These are phyloP conservation scores for Candida golubevii DNA, from an alignment of 805 yeast genomes.

Conservation along the genomic window DNA sequence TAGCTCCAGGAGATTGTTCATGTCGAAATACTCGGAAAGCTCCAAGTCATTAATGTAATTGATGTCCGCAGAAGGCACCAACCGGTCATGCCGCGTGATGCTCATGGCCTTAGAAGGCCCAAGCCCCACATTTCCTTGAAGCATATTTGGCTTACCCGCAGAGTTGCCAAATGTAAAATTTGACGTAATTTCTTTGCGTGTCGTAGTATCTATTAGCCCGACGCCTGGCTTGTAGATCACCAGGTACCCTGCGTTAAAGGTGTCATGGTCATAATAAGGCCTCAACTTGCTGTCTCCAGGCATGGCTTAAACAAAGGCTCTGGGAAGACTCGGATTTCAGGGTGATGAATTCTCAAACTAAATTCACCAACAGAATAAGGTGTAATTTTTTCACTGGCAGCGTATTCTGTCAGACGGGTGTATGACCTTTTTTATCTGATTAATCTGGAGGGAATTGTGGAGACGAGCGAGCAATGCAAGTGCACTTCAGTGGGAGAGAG, in stretches of 20 bases:
- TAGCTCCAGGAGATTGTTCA: conserved; percentile 52
- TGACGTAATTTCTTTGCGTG: conserved; percentile 32
- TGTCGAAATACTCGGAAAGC: conserved; percentile 61
- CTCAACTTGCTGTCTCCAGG: conserved; percentile 35
- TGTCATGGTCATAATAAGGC: conserved; percentile 68
- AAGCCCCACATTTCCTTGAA: conserved; percentile 12
- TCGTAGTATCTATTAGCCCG: conserved; percentile 51
- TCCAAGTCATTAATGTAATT: conserved; percentile 56
- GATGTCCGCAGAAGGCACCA: conserved; percentile 22
- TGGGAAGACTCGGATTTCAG: background rate
- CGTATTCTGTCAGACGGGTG: too few relatives aligned
- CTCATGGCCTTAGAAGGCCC: conserved; percentile 1
- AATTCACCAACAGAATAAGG: background rate
- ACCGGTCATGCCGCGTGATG: conserved; percentile 1
- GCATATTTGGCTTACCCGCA: conserved; percentile 6
- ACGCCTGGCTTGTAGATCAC: conserved; percentile 58
- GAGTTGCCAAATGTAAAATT: conserved; percentile 19
- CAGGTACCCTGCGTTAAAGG: conserved; percentile 61
- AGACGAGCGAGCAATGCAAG: too few relatives aligned
- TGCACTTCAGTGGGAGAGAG: too few relatives aligned
- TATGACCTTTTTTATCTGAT: too few relatives aligned
- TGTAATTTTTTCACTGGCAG: too few relatives aligned
- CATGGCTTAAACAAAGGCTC: conserved; percentile 3
- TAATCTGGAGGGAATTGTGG: too few relatives aligned
- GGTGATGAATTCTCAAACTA: background rate